phyloP scores from a whole-genome alignment of 2,329 filamentous ascomycete genomes.

The Fonsecaea nubica region DNA sequence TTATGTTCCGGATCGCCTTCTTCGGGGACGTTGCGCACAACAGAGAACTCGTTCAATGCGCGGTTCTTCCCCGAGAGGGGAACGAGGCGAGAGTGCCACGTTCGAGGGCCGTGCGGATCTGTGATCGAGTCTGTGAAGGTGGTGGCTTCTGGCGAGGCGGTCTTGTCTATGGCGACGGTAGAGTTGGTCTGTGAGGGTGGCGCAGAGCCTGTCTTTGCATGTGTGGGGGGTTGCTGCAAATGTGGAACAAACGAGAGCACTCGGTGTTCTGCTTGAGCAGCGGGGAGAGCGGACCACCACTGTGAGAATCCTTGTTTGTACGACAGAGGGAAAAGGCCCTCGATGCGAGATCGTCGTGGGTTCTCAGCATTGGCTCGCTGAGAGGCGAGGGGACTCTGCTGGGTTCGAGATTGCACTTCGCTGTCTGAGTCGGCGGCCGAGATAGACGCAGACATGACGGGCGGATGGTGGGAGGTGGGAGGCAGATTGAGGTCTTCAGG shows the following conservation, averaged over 20 bases:
- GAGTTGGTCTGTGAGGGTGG: slow-evolving; percentile 51
- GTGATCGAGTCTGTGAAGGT: slow-evolving; percentile 58
- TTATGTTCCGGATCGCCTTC: slow-evolving; percentile 83
- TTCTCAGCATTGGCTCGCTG: slow-evolving; percentile 49
- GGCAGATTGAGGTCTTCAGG: slow-evolving; percentile 28
- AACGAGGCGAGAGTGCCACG: slow-evolving; percentile 87
- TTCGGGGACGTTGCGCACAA: slow-evolving; percentile 65
- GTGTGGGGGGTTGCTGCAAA: slow-evolving; percentile 73
- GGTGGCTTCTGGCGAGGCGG: slow-evolving; percentile 46
- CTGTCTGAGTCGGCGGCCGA: slow-evolving; percentile 43
- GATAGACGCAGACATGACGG: slow-evolving; percentile 39
- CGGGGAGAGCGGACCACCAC: slow-evolving; percentile 91
- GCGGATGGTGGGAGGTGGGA: slow-evolving; percentile 34
- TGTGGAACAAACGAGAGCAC: slow-evolving; percentile 87
- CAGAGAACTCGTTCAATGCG: slow-evolving; percentile 88
- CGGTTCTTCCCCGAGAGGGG: slow-evolving; percentile 83
- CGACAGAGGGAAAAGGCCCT: slow-evolving; percentile 76
- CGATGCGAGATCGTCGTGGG: slow-evolving; percentile 41
- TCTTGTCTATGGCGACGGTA: slow-evolving; percentile 48
- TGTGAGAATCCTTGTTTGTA: slow-evolving; percentile 92
- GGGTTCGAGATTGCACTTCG: slow-evolving; percentile 44
- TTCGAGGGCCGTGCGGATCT: slow-evolving; percentile 83
- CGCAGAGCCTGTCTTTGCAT: slow-evolving; percentile 66
- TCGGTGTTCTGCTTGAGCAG: slow-evolving; percentile 82
- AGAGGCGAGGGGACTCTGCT: slow-evolving; percentile 58